Base-by-base conservation (phyloP, 352 stramenopile genomes). In the Globisporangium heterothallicum region DNA sequence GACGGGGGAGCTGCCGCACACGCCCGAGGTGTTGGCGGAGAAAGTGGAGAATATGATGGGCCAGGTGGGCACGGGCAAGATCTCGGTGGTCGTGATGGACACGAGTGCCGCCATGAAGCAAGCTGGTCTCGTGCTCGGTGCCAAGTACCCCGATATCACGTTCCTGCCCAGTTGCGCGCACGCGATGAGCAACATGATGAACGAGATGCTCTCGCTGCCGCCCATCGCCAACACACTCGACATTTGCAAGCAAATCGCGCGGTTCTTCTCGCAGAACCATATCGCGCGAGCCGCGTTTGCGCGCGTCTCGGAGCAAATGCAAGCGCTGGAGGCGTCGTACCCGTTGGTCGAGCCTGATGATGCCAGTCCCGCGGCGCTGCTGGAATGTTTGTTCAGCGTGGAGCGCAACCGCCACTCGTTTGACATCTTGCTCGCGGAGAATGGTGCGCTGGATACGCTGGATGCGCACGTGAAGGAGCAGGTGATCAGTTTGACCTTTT, bases 91-190 rank as follows among this genome's bases (percentile, higher is more conserved):
- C 49, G 76, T 90, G 30, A 74, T 64, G 21, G 78, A 89, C 35
- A 65, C 66, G 35, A 70, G 53, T n/a, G 53, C 69, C 5, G 70
- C 50, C 53, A 86, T 86, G 74, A 82, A 75, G 53, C 67, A 87
- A 41, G 74, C 70, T 1, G 55, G 63, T 13, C 25, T 72, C 26
- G 48, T 59, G 40, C 66, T 90, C 4, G 54, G 80, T 22, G 58
- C 43, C 53, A 86, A 87, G 56, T 85, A 79, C 49, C 72, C 74
- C 13, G 49, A 59, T 38, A 71, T 85, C 42, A 84, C 76, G 12
- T 84, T 90, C 42, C 53, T 90, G 12, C 70, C 74, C 10, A 86
- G 74, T 46, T 87, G 78, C 40, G 61, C 67, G 14, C 68, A 87
- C 36, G 66, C 70, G 19, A 87, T 85, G 67, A 67, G 57, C 36